Percentiles rank a stretch among this genome's conserved stretches.
phyloP scores from a whole-genome alignment of 352 stramenopile genomes.

The Blastocystis sp. region DNA sequence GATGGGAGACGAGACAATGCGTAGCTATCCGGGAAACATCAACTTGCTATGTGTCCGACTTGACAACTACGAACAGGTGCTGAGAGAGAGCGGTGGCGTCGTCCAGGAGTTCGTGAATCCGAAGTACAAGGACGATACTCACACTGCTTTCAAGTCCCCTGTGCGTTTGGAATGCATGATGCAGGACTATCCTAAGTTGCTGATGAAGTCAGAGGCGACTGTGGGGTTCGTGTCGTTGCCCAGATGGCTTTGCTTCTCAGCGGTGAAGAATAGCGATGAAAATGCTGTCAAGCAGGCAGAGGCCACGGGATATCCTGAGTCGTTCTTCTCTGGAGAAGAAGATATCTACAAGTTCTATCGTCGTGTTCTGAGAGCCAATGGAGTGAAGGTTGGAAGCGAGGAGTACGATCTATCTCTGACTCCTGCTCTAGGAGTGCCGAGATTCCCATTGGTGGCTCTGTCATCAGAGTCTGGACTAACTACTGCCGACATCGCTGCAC shows the following conservation, averaged over 20 bases:
- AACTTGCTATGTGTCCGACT: conserved; percentile 82
- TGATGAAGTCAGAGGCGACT: conserved; percentile 66
- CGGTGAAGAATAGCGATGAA: conserved; percentile 66
- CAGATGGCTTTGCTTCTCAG: conserved; percentile 75
- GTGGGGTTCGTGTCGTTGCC: conserved; percentile 81
- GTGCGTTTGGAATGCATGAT: conserved; percentile 88
- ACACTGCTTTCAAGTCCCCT: conserved; percentile 83
- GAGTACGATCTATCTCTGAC: conserved; percentile 61
- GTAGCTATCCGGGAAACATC: conserved; percentile 77
- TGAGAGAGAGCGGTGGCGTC: conserved; percentile 72
- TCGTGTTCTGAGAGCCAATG: conserved; percentile 28
- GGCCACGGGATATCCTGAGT: conserved; percentile 63
- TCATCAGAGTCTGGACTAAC: background rate
- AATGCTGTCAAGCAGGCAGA: conserved; percentile 64
- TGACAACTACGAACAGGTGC: conserved; percentile 71
- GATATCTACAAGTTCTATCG: conserved; percentile 64
- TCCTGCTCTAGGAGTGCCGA: conserved; percentile 54
- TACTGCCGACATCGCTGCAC: conserved; percentile 68
- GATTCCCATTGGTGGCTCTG: conserved; percentile 64
- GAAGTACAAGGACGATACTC: conserved; percentile 80
- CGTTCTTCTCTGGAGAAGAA: conserved; percentile 64
- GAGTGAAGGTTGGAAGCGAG: conserved; percentile 62
- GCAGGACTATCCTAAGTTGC: conserved; percentile 84
- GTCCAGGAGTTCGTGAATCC: conserved; percentile 88
- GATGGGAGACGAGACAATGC: background rate